phyloP scores from a whole-genome alignment of 2,329 filamentous ascomycete species.

The Claviceps sp. region DNA sequence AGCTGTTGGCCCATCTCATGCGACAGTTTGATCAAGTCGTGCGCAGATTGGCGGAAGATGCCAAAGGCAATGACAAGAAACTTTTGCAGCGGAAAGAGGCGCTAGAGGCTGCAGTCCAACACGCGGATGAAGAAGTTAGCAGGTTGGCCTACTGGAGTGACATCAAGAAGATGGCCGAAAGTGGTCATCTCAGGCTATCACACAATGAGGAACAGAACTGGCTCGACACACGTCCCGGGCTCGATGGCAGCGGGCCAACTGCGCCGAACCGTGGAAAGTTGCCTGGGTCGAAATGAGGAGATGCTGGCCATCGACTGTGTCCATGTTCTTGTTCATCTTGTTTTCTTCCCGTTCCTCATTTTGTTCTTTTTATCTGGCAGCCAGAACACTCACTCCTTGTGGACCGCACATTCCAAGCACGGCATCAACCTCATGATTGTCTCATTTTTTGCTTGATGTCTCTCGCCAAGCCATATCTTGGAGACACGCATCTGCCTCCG shows the following conservation, averaged over 20 bases:
- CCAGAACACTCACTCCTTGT: background rate
- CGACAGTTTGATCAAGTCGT: constrained; percentile 36
- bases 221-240: constrained; percentile 32
- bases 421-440: background rate
- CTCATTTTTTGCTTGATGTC: background rate
- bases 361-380: background rate
- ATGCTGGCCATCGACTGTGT: background rate
- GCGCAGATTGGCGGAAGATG: constrained; percentile 24
- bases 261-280: constrained; percentile 18
- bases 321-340: background rate
- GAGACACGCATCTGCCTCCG: background rate
- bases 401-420: background rate
- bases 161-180: constrained; percentile 53
- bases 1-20: constrained; percentile 59
- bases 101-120: constrained; percentile 59
- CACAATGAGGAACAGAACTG: constrained; percentile 24
- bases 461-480: background rate
- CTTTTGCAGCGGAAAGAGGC: constrained; percentile 42
- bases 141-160: constrained; percentile 83
- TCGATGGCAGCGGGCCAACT: constrained; percentile 39
- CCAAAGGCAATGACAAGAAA: constrained; percentile 17
- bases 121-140: constrained; percentile 69
- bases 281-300: background rate
- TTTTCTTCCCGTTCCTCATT: background rate
- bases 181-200: constrained; percentile 32